These are phyloP conservation scores for Pseudogymnoascus sp. DNA, from an alignment of 2,329 filamentous ascomycete species.

Conservation along the genomic window DNA sequence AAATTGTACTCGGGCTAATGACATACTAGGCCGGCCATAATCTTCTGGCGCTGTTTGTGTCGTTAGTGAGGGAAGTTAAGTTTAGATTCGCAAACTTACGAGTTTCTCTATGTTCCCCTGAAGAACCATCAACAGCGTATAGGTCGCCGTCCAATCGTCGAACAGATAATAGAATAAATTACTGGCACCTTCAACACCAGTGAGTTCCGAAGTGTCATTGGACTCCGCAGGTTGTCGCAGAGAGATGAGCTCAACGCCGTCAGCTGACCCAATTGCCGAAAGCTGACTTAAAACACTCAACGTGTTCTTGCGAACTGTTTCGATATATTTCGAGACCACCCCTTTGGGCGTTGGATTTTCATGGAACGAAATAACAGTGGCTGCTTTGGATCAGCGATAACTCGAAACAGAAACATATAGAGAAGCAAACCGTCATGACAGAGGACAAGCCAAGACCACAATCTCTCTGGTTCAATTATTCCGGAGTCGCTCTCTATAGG, in stretches of 20 bases:
- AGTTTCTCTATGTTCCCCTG: constrained; percentile 42
- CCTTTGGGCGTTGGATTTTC: constrained; percentile 44
- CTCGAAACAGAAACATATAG: not conserved
- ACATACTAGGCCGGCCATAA: constrained; percentile 25
- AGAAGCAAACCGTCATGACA: constrained; percentile 51
- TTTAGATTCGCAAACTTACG: constrained; percentile 30
- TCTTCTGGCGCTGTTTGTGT: constrained; percentile 18
- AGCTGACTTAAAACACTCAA: constrained; percentile 56
- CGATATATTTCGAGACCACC: constrained; percentile 34
- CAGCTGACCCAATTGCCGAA: constrained; percentile 41
- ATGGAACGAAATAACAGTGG: constrained; percentile 64
- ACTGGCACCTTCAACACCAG: constrained; percentile 46
- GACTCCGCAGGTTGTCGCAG: constrained; percentile 23
- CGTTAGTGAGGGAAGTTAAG: constrained; percentile 16
- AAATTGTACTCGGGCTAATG: not conserved
- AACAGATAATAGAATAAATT: constrained; percentile 62
- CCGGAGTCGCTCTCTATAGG: constrained; percentile 30
- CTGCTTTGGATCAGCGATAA: constrained; percentile 31
- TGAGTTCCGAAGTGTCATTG: constrained; percentile 26
- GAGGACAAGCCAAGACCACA: constrained; percentile 68
- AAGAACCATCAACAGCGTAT: constrained; percentile 45
- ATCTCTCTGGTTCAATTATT: constrained; percentile 30
- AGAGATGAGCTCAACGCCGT: constrained; percentile 27
- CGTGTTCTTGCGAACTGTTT: constrained; percentile 39
- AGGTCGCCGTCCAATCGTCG: constrained; percentile 58